These are phyloP conservation scores for Paecilomyces sp. DNA, from an alignment of 2,329 filamentous ascomycete genomes.

Conservation along the genomic window DNA sequence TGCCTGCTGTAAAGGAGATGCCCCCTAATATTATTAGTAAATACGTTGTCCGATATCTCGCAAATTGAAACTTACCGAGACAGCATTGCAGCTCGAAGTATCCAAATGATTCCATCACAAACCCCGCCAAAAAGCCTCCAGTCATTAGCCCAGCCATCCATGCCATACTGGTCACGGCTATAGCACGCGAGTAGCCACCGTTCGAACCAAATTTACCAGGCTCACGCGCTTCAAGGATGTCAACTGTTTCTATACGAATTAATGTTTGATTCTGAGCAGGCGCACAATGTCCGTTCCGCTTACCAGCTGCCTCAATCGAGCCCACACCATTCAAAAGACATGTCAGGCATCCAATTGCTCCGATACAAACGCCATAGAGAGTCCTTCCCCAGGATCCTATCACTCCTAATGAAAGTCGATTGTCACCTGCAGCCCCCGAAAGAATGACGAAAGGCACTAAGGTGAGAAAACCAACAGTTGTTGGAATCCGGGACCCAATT, in stretches of 20 bases:
- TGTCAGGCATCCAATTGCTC: background rate
- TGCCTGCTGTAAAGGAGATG: background rate
- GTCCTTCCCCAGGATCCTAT: background rate
- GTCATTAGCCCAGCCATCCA: background rate
- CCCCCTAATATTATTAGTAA: background rate
- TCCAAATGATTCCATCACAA: background rate
- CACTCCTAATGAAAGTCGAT: background rate
- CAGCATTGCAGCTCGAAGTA: background rate
- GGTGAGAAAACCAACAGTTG: background rate
- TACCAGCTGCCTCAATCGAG: background rate
- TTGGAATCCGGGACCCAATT: background rate
- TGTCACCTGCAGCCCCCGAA: background rate
- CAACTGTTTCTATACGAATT: slow-evolving; percentile 8
- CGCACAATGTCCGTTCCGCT: background rate
- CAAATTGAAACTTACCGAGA: background rate
- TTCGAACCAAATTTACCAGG: slow-evolving; percentile 18
- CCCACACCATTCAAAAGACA: background rate
- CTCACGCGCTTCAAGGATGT: slow-evolving; percentile 12
- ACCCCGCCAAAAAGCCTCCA: background rate
- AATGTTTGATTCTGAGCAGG: background rate
- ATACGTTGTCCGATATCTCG: background rate
- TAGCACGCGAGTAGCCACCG: slow-evolving; percentile 16
- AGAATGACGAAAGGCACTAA: background rate
- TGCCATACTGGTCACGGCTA: background rate
- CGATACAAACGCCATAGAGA: background rate